A percentile compares a stretch with the other conserved stretches of the same genome.
Evolutionary conservation across 176 grass and related monocot genomes (phyloP).

Genomic region (Chloris gayana): DNA sequence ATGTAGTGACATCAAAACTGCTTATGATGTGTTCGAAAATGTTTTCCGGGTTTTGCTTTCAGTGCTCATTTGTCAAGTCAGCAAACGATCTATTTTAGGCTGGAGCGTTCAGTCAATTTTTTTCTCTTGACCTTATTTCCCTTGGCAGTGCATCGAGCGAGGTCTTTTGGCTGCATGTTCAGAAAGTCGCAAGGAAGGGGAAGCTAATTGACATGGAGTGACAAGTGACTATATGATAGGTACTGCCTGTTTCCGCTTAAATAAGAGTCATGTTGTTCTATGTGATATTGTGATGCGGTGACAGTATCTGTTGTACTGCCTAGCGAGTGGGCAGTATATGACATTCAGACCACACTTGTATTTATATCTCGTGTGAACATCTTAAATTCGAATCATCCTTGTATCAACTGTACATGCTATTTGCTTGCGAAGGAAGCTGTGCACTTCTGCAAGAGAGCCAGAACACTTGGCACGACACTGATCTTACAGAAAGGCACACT

Average conservation of each 20-base stretch:
- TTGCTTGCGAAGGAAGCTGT: neutral
- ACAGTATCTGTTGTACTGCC: neutral
- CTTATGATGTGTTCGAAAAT: neutral
- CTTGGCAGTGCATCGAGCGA: slow-evolving; percentile 61
- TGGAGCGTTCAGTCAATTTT: neutral
- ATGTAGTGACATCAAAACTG: neutral
- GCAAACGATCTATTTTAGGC: neutral
- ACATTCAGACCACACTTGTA: neutral
- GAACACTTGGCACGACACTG: too few relatives aligned
- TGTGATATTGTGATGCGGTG: neutral
- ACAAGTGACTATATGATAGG: slow-evolving; percentile 2
- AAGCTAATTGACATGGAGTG: slow-evolving; percentile 19
- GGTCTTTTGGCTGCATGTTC: slow-evolving; percentile 63
- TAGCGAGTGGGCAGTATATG: neutral
- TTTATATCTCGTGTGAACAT: neutral
- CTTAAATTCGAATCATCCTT: neutral
- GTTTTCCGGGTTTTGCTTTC: neutral
- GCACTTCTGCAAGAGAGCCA: neutral
- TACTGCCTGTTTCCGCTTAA: neutral
- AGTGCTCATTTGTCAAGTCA: neutral
- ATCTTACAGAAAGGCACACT: neutral
- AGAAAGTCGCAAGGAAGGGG: slow-evolving; percentile 34
- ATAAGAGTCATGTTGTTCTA: neutral
- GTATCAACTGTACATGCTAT: neutral
- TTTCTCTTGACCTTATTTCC: slow-evolving; percentile 3